Base-by-base conservation (phyloP, 306 rosid species). In the Fagus sylvatica region DNA sequence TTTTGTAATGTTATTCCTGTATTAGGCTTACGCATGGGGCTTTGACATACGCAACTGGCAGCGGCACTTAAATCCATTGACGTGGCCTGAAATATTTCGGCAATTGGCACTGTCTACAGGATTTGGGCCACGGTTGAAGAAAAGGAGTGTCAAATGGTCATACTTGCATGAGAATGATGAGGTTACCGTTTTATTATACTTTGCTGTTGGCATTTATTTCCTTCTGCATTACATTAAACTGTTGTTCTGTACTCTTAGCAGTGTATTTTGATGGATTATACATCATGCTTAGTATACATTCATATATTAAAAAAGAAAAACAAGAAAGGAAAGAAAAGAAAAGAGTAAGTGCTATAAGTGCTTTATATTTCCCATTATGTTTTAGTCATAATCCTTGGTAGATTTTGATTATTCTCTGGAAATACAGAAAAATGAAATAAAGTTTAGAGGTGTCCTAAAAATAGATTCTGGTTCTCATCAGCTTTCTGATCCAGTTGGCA, bases 11-110 rank as follows among this genome's bases (percentile, higher is more conserved):
- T 64, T 74, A 36, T 83, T 74, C 71, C 68, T 62, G 32, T 79
- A 66, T 81, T 69, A 93, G 98, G 98, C 98, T 60, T 91, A 93
- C 81, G 89, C 96, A 17, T 96, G 99, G 99, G 99, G 99, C 61
- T 93, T 93, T 91, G 99, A 96, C 82, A 96, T 96, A 79, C 83
- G 94, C 68, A 93, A 91, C 79, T 96, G 99, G 99, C 98, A 95
- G 87, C 84, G 84, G 87, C 97, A 91, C 88, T 82, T 95, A 78
- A 93, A 91, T 87, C 93, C 92, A 43, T 85, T 90, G 80, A 95
- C 99, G 56, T 95, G 99, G 99, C 97, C 97, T 61, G 99, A 95
- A 86, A 86, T 95, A 79, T 85, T 93, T 74, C 87, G 99, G 77
- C 99, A 95, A 82, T 79, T 95, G 42, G 99, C 97, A 57, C 85